Conservation (phyloP, 495 filamentous ascomycete species). For the Aspergillus ellipticus region DNA sequence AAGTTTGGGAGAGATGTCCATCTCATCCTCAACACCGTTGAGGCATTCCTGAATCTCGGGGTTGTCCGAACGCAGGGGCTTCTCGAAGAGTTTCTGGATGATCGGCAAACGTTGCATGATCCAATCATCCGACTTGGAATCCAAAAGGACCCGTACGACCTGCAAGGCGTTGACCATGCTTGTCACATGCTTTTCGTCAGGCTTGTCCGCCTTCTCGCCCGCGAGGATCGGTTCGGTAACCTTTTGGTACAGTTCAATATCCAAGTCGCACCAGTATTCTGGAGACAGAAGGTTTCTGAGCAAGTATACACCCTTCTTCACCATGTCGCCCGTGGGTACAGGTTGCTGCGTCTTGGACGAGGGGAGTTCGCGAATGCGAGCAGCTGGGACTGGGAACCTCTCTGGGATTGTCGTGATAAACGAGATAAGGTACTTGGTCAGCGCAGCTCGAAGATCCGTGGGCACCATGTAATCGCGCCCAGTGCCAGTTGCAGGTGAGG, state of each 20-base stretch:
- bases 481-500: conserved; percentile 45
- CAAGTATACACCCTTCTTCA: conserved; percentile 76
- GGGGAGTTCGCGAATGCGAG: conserved; percentile 56
- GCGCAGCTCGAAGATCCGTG: conserved; percentile 59
- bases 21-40: conserved; percentile 64
- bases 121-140: conserved; percentile 86
- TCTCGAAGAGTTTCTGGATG: conserved; percentile 87
- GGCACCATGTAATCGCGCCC: conserved; percentile 67
- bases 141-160: conserved; percentile 80
- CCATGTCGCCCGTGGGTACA: conserved; percentile 65
- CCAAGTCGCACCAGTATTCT: conserved; percentile 86
- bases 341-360: conserved; percentile 42
- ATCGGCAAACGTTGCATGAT: conserved; percentile 67
- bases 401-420: conserved; percentile 90
- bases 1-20: conserved; percentile 52
- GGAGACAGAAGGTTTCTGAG: conserved; percentile 84
- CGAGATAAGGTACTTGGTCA: conserved; percentile 89
- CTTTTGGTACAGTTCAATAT: conserved; percentile 85
- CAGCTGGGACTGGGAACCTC: conserved; percentile 69
- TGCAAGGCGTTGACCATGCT: conserved; percentile 89
- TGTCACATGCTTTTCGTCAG: conserved; percentile 69
- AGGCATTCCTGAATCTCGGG: conserved; percentile 90
- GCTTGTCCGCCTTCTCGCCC: conserved; percentile 61
- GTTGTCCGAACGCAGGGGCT: conserved; percentile 79
- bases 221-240: conserved; percentile 79